Conservation (phyloP, 176 grass and related monocot genomes). For the Canna indica region DNA sequence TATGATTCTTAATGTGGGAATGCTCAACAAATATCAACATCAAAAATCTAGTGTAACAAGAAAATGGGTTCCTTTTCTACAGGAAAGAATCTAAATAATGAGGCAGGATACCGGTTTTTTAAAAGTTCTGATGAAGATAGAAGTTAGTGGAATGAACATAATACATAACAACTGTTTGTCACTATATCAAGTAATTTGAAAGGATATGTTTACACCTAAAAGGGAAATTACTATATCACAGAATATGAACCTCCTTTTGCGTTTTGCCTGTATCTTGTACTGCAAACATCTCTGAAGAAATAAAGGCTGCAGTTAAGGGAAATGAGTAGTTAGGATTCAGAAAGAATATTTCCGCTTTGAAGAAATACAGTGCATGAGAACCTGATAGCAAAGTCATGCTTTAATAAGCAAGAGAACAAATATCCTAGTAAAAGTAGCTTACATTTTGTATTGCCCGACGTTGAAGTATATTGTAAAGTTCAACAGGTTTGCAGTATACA, state of each 20-base stretch:
- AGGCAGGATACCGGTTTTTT: too few species aligned
- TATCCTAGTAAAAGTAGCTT: slow-evolving; percentile 18
- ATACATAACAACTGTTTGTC: too few species aligned
- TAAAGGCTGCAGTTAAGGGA: slow-evolving; percentile 45
- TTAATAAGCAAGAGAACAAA: neutral
- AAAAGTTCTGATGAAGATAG: too few species aligned
- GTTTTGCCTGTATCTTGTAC: slow-evolving; percentile 68
- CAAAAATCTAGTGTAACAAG: too few species aligned
- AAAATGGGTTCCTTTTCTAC: too few species aligned
- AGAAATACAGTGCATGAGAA: neutral
- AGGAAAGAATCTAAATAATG: too few species aligned
- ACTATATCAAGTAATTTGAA: neutral
- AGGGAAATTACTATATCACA: slow-evolving; percentile 19
- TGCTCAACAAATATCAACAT: too few species aligned
- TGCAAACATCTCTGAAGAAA: slow-evolving; percentile 73
- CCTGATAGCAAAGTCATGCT: neutral
- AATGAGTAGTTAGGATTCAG: slow-evolving; percentile 14
- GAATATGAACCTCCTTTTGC: slow-evolving; percentile 57
- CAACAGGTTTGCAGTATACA: slow-evolving; percentile 53
- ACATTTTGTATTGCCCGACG: slow-evolving; percentile 43
- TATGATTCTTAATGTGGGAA: too few species aligned
- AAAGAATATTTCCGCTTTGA: too few species aligned
- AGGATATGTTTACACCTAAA: slow-evolving; percentile 13
- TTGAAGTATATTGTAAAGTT: slow-evolving; percentile 53
- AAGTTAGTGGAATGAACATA: too few species aligned